These are phyloP conservation scores for Laetiporus sulphureus DNA, from an alignment of 1,284 basidiomycete genomes.

Conservation along the genomic window DNA sequence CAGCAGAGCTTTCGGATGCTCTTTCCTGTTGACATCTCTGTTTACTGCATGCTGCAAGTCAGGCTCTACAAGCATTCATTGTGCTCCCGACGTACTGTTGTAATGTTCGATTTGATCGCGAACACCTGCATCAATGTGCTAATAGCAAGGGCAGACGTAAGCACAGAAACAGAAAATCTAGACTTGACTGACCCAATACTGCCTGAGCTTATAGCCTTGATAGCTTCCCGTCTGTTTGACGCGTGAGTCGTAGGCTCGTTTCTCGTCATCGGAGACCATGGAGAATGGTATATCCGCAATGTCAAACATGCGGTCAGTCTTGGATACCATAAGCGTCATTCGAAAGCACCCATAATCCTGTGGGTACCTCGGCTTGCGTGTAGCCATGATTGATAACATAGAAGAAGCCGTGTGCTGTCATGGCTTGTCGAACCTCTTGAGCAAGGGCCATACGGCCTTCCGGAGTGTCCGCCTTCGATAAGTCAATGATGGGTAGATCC, in stretches of 20 bases:
- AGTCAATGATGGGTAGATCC: slow-evolving; percentile 28
- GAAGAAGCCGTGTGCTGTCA: slow-evolving; percentile 57
- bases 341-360: too few species aligned
- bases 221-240: slow-evolving; percentile 44
- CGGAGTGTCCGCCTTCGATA: slow-evolving; percentile 40
- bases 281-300: slow-evolving; percentile 55
- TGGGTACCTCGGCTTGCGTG: slow-evolving; percentile 38
- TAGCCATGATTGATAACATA: slow-evolving; percentile 58
- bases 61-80: not conserved
- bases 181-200: too few species aligned
- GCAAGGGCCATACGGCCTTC: slow-evolving; percentile 35
- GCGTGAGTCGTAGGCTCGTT: slow-evolving; percentile 40
- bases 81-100: slow-evolving; percentile 11
- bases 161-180: slow-evolving; percentile 25
- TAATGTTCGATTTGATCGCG: slow-evolving; percentile 54
- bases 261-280: slow-evolving; percentile 46
- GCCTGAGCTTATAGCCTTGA: slow-evolving; percentile 50
- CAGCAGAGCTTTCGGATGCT: slow-evolving; percentile 40
- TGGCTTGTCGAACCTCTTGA: slow-evolving; percentile 46
- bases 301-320: slow-evolving; percentile 48
- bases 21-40: slow-evolving; percentile 34
- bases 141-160: not conserved
- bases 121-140: slow-evolving; percentile 47
- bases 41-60: slow-evolving; percentile 33
- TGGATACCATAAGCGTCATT: too few species aligned